Percentiles rank a stretch among this genome's conserved stretches.
Evolutionary conservation across 768 basidiomycete species (phyloP).

Genomic region (Russula vinacea): DNA sequence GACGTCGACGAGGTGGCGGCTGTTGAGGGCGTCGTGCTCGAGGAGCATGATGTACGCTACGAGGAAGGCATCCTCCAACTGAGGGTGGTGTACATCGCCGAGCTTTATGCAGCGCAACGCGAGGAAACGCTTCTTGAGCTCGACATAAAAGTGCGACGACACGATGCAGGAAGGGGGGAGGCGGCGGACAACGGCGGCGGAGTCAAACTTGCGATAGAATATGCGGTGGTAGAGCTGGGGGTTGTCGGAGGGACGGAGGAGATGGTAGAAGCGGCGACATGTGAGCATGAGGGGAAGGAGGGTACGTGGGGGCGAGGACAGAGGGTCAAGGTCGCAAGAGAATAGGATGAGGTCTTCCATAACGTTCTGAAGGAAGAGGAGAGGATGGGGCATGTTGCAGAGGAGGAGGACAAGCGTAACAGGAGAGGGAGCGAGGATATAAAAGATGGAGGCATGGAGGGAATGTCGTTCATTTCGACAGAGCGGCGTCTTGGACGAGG

Average conservation of each 20-base stretch:
- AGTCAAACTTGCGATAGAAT: conserved; percentile 67
- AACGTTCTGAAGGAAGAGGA: conserved; percentile 49
- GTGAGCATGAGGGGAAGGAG: conserved; percentile 53
- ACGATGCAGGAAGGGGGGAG: conserved; percentile 44
- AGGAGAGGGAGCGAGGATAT: conserved; percentile 21
- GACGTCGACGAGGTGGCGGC: conserved; percentile 12
- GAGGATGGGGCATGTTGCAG: conserved; percentile 15
- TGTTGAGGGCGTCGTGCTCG: conserved; percentile 27
- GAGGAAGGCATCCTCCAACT: conserved; percentile 16
- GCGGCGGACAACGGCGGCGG: conserved; percentile 46
- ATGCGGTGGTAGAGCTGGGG: conserved; percentile 67
- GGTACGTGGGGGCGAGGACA: conserved; percentile 54
- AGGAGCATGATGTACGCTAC: conserved; percentile 27
- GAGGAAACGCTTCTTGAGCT: conserved; percentile 23
- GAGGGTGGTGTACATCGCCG: conserved; percentile 13
- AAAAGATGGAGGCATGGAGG: conserved; percentile 19
- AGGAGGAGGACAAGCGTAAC: background rate
- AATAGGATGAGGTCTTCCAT: conserved; percentile 74
- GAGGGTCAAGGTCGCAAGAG: conserved; percentile 43
- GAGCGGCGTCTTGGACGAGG: conserved; percentile 27
- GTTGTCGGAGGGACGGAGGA: conserved; percentile 53
- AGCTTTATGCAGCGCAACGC: conserved; percentile 20
- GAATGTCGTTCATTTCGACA: conserved; percentile 26
- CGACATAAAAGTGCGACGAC: conserved; percentile 46
- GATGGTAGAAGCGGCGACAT: conserved; percentile 47